phyloP scores from a whole-genome alignment of 1,284 basidiomycete species.

The Chondrostereum purpureum region DNA sequence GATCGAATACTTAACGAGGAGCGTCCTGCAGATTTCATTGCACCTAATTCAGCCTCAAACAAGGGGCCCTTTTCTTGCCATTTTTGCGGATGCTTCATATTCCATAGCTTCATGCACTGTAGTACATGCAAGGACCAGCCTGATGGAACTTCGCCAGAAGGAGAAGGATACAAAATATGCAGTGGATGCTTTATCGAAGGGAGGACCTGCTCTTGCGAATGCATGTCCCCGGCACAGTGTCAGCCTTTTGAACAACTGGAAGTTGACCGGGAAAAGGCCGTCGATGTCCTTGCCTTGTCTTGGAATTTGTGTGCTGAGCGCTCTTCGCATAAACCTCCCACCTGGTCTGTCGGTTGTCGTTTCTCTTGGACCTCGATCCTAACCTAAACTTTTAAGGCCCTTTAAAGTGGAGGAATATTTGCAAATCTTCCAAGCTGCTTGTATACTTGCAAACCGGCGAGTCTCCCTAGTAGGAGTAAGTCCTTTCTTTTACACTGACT shows the following conservation, averaged over 20 bases:
- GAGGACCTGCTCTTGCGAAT: slow-evolving; percentile 51
- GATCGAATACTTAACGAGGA: slow-evolving; percentile 56
- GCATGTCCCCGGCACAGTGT: slow-evolving; percentile 54
- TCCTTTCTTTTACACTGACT: background rate
- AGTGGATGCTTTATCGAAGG: slow-evolving; percentile 70
- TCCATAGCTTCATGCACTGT: slow-evolving; percentile 74
- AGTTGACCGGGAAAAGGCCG: slow-evolving; percentile 22
- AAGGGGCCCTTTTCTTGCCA: slow-evolving; percentile 42
- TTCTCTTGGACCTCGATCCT: background rate
- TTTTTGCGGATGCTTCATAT: slow-evolving; percentile 72
- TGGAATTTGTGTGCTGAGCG: background rate
- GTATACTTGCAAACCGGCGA: background rate
- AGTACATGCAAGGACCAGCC: slow-evolving; percentile 32
- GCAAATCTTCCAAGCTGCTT: background rate
- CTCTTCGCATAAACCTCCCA: background rate
- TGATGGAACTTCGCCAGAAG: slow-evolving; percentile 15
- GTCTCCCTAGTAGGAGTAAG: background rate
- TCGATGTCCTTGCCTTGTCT: slow-evolving; percentile 17
- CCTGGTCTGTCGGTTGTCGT: background rate
- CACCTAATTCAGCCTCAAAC: slow-evolving; percentile 14
- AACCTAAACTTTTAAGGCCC: background rate
- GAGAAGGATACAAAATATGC: slow-evolving; percentile 51
- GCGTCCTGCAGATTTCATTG: slow-evolving; percentile 27
- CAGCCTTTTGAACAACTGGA: slow-evolving; percentile 32
- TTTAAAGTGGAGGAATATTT: background rate